Evolutionary conservation across 106 monocot species (phyloP), one percentile per base, ranked within the genome.

Genomic region (Dioscorea dumetorum): DNA sequence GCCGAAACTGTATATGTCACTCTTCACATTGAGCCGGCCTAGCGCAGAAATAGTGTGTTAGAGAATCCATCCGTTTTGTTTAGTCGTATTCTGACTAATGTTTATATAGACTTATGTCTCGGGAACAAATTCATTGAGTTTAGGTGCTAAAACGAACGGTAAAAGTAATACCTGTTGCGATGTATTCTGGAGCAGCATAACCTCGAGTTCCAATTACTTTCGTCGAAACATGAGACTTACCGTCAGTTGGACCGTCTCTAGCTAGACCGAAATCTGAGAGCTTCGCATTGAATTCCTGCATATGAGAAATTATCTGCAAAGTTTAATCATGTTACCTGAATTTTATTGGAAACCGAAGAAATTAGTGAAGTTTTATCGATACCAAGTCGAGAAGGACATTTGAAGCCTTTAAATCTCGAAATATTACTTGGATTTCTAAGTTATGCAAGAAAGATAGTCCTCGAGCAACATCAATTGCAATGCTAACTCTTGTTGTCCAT

Each of bases 321-420:
- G 41, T 10, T 41, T 41, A 6, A 41, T 41, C 0, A 41, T 22
- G 17, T 23, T 60, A 28, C 28, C 28, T 28, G 28, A 28, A 28
- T 28, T 1, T 20, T 12, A 22, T 2, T 4, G 4, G 13, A 2
- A 23, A 12, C 0, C 9, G 2, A 23, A 21, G 4, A 5, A 60
- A 21, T 16, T 60, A 60, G 4, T 21, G 23, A 24, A 60, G 13
- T 20, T 24, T 10, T 0, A 41, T 13, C 12, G 33, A 35, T 64
- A 64, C 64, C 16, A 33, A 64, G n/a, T 64, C 64, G n/a, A 64
- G 35, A 34, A 64, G 64, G 5, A 64, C 33, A 34, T 64, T 64
- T 5, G 64, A 64, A 8, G 64, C 34, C 41, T 64, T 64, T 18
- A 64, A 64, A 48, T 64, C 64, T 5, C 64, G 64, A 48, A 35